Evolutionary conservation across 2,329 filamentous ascomycete species (phyloP).

Genomic region (Clonostachys solani): DNA sequence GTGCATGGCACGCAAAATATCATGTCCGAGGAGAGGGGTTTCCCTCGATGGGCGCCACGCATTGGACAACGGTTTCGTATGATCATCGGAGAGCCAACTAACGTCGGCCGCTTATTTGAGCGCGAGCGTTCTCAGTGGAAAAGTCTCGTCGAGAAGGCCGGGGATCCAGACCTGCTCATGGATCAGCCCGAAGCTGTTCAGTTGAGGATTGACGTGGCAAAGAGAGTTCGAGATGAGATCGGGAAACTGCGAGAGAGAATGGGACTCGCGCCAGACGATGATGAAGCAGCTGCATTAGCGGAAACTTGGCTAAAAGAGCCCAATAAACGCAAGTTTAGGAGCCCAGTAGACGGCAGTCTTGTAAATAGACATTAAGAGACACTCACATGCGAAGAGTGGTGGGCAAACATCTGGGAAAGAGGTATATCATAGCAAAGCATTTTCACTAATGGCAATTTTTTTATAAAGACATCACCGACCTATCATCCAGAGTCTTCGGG

Average conservation of each 20-base stretch:
- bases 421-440: too few relatives aligned
- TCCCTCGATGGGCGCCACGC: slow-evolving; percentile 77
- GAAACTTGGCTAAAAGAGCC: slow-evolving; percentile 71
- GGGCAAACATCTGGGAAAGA: too few relatives aligned
- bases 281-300: slow-evolving; percentile 69
- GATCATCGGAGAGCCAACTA: slow-evolving; percentile 74
- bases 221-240: slow-evolving; percentile 73
- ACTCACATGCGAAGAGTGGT: too few relatives aligned
- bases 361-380: slow-evolving; percentile 29
- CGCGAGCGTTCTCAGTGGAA: slow-evolving; percentile 74
- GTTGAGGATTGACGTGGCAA: slow-evolving; percentile 71
- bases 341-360: slow-evolving; percentile 48
- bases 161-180: slow-evolving; percentile 41
- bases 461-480: too few relatives aligned
- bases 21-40: slow-evolving; percentile 80
- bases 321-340: slow-evolving; percentile 42
- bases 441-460: too few relatives aligned
- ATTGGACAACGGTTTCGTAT: slow-evolving; percentile 66
- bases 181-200: slow-evolving; percentile 61
- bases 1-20: slow-evolving; percentile 84
- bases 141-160: slow-evolving; percentile 46
- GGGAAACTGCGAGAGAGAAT: slow-evolving; percentile 68
- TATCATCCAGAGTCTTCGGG: too few relatives aligned
- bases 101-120: slow-evolving; percentile 71
- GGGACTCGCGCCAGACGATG: slow-evolving; percentile 72